Base-by-base conservation (phyloP, 2,329 filamentous ascomycete species). In the Lasiodiplodia gonubiensis region DNA sequence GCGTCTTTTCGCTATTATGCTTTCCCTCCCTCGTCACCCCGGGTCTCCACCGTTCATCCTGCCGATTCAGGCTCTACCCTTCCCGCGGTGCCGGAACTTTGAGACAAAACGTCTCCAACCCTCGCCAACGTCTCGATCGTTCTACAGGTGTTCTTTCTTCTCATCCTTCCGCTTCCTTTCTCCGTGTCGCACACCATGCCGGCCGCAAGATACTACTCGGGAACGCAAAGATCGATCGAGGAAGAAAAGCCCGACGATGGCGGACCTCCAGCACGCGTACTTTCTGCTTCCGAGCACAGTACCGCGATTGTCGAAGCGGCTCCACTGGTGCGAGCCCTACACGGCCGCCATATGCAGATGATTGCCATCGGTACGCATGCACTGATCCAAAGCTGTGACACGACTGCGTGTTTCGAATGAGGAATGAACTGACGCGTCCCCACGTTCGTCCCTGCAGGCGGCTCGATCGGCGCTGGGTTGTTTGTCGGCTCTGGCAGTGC, bases 401-500 rank as follows among this genome's bases (percentile, higher is more conserved):
- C 54, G 0, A 2, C 25, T 8, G 14, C 21, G 7, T 61, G 25
- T 46, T 18, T 55, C 16, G 35, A 12, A 46, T 6, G n/a, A 18
- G 16, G n/a, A 42, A 42, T 8, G 18, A 6, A 42, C 39, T 42
- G 5, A 42, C 39, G 14, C 30, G 8, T 42, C 39, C 39, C n/a
- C 12, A 42, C 16, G 18, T n/a, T 23, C 16, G 23, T n/a, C 18
- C 5, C 12, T n/a, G 11, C 18, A 69, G 86, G 86, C 73, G 86
- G 86, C 68, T 86, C 86, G 37, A 88, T 88, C 67, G 86, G 86
- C 76, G 78, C 78, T 67, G 93, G 94, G 70, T 83, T 97, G 2
- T 97, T 97, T 76, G 92, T 97, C 49, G 91, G 92, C 23, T 94
- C 92, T 0, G 81, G 80, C 18, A 74, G 75, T 66, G 78, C 79